Evolutionary conservation across 1,284 basidiomycete genomes (phyloP).

Genomic region (Sporisorium reilianum): DNA sequence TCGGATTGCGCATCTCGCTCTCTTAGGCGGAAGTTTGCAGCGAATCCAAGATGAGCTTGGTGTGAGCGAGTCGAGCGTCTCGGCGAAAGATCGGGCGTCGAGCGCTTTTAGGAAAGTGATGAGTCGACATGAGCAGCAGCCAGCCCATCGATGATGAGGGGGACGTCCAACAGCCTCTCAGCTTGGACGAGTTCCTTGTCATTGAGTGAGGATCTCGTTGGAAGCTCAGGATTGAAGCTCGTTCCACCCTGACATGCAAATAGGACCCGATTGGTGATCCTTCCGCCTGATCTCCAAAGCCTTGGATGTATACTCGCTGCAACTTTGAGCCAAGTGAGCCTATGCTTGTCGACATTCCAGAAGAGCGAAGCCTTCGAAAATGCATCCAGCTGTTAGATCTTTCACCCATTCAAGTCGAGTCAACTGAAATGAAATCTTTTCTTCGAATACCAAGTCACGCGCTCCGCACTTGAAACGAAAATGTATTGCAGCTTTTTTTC

Average conservation of each 20-base stretch:
- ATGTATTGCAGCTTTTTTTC: neutral
- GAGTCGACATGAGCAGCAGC: neutral
- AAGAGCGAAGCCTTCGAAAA: neutral
- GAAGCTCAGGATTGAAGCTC: too few relatives aligned
- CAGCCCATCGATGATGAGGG: constrained; percentile 67
- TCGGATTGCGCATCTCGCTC: neutral
- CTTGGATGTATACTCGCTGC: too few relatives aligned
- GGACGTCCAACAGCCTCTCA: constrained; percentile 73
- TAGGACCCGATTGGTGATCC: constrained; percentile 40
- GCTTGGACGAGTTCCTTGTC: constrained; percentile 30
- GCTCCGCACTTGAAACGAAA: neutral
- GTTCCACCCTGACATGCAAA: neutral
- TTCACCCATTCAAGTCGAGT: neutral
- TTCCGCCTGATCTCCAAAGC: constrained; percentile 6
- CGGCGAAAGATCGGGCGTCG: constrained; percentile 7
- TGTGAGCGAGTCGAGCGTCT: neutral
- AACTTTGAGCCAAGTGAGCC: too few relatives aligned
- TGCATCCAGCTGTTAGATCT: neutral
- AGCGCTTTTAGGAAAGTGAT: constrained; percentile 1
- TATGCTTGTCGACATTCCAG: neutral
- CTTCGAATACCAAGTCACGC: neutral
- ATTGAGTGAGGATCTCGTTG: constrained; percentile 29
- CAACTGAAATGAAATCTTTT: neutral
- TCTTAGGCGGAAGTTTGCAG: too few relatives aligned
- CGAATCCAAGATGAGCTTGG: neutral